Evolutionary conservation across 495 filamentous ascomycete species (phyloP).

Genomic region (Lasiosphaeria miniovina): DNA sequence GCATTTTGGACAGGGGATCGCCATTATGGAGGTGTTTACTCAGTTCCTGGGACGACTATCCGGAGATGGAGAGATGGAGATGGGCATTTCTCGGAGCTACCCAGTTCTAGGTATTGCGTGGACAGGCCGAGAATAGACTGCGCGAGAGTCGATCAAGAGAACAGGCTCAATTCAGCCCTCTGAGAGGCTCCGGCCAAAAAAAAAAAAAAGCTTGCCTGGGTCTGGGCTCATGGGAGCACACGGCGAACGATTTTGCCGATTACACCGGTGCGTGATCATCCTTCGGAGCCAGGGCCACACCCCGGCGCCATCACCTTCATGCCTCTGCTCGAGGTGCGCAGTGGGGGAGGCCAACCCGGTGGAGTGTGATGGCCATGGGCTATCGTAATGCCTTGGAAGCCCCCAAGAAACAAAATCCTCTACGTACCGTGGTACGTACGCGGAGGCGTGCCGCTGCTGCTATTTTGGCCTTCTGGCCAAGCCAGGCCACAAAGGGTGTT

Average conservation of each 20-base stretch:
- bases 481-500: background rate
- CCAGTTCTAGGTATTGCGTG: background rate
- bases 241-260: slow-evolving; percentile 16
- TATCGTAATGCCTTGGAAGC: background rate
- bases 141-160: background rate
- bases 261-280: slow-evolving; percentile 24
- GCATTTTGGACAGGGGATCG: background rate
- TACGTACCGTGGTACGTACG: background rate
- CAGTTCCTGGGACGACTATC: background rate
- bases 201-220: background rate
- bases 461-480: slow-evolving; percentile 13
- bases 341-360: background rate
- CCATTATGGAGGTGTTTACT: background rate
- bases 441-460: background rate
- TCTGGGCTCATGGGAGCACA: background rate
- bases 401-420: slow-evolving; percentile 8
- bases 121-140: slow-evolving; percentile 3
- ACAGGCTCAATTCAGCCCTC: slow-evolving; percentile 1
- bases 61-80: slow-evolving; percentile 1
- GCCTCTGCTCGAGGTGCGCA: background rate
- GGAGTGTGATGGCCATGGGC: background rate
- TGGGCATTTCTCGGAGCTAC: too few relatives aligned
- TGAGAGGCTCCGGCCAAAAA: background rate
- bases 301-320: slow-evolving; percentile 15
- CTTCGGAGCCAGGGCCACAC: slow-evolving; percentile 3